A percentile compares a stretch with the other conserved stretches of the same genome.
Conservation (phyloP, 2,329 filamentous ascomycete species). For the Nemania abortiva region DNA sequence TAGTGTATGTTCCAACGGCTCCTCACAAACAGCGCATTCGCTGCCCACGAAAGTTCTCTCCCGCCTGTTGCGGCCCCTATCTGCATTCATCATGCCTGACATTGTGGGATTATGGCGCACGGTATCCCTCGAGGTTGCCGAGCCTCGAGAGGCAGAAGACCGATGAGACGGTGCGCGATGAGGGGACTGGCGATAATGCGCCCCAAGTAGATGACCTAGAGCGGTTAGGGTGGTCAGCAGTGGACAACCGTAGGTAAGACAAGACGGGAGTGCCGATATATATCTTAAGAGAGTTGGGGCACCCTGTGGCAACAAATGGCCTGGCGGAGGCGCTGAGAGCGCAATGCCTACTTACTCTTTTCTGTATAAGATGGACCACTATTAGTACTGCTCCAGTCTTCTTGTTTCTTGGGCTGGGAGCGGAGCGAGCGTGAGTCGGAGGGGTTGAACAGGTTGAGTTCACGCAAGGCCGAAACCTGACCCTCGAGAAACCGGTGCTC, state of each 20-base stretch:
- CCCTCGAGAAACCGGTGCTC: slow-evolving; percentile 55
- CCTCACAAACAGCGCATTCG: slow-evolving; percentile 96
- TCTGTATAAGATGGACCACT: slow-evolving; percentile 55
- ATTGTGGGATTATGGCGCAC: slow-evolving; percentile 57
- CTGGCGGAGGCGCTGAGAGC: slow-evolving; percentile 27
- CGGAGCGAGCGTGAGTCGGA: slow-evolving; percentile 51
- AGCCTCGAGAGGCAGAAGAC: slow-evolving; percentile 55
- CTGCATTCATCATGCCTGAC: slow-evolving; percentile 77
- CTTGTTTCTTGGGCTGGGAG: slow-evolving; percentile 48
- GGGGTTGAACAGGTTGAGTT: slow-evolving; percentile 59
- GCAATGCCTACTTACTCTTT: slow-evolving; percentile 56
- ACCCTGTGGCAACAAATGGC: slow-evolving; percentile 34
- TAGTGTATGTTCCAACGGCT: slow-evolving; percentile 94
- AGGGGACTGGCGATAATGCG: slow-evolving; percentile 50
- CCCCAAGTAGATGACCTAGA: slow-evolving; percentile 56
- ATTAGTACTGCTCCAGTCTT: slow-evolving; percentile 47
- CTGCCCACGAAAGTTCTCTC: slow-evolving; percentile 96
- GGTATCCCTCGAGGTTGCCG: slow-evolving; percentile 54
- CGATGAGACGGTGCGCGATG: slow-evolving; percentile 55
- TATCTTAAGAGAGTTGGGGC: slow-evolving; percentile 35
- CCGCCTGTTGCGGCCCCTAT: slow-evolving; percentile 81
- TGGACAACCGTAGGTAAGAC: slow-evolving; percentile 37
- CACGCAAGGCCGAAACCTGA: slow-evolving; percentile 54
- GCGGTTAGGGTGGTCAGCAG: slow-evolving; percentile 43
- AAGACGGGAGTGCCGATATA: slow-evolving; percentile 10